Evolutionary conservation across 1,139 yeast genomes (phyloP), one percentile per base, ranked within the genome.

Genomic region (Yamadazyma mexicana): DNA sequence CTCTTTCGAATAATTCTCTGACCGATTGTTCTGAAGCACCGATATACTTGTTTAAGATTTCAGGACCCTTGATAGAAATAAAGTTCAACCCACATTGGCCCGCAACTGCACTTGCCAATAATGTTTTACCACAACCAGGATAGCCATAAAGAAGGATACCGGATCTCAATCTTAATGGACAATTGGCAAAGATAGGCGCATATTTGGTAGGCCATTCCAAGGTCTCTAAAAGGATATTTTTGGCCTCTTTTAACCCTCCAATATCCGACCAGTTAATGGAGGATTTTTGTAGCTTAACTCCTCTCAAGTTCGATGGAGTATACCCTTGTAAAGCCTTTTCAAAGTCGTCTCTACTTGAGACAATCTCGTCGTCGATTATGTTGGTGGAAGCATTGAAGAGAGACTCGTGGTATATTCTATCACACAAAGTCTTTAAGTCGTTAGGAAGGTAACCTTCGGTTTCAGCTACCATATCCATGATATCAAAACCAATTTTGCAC

Each of bases 1-100:
- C 99, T 31, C 96, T 74, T 51, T 89, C 97, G 60, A 92, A 92
- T 39, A 94, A 70, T 43, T 92, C 98, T 42, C 99, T 73, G 2
- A 92, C 94, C 38, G 92, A 81, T 59, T 91, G 97, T 61, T 92
- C 99, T 29, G 96, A 87, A 0, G 98, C 98, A 53, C 99, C 99
- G 51, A 92, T 92, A 61, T 91, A 92, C 62, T 94, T 92, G 66
- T 92, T 92, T 51, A 92, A 73, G 38, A 92, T 88, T 58, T 92
- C 98, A 0, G 98, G 98, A 14, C 98, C 98, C 59, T 92, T 92
- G 39, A 92, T 85, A 2, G 96, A 83, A 26, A 92, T 92, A 59
- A 92, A 92, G 54, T 92, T 92, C 44, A 92, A 71, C 0, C 98
- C 98, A 64, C 97, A 88, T 56, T 91, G 95, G 0, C 91, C 85